Conservation (phyloP, 2,329 filamentous ascomycete species). For the Colletotrichum sp. region DNA sequence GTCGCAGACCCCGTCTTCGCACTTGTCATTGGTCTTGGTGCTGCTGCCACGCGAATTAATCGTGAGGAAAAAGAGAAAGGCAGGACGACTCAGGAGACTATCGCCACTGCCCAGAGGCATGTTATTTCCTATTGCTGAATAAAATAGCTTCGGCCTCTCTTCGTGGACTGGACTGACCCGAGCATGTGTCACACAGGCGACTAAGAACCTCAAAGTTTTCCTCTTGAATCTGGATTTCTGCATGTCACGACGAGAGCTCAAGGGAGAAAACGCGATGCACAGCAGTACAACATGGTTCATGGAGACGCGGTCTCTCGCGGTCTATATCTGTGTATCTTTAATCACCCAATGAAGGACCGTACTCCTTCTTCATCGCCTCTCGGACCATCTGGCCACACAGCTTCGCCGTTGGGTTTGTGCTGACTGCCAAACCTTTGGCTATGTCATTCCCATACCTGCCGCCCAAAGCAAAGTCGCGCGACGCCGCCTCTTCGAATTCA, state of each 20-base stretch:
- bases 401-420: constrained; percentile 72
- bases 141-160: background rate
- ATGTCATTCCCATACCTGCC: constrained; percentile 70
- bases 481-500: constrained; percentile 67
- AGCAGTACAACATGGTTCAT: background rate
- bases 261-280: background rate
- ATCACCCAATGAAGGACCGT: constrained; percentile 53
- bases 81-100: constrained; percentile 53
- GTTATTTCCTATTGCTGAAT: background rate
- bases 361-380: constrained; percentile 74
- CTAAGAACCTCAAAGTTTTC: constrained; percentile 20
- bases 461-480: constrained; percentile 66
- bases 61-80: constrained; percentile 66
- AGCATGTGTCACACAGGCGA: constrained; percentile 21
- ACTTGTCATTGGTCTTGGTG: constrained; percentile 59
- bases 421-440: constrained; percentile 67
- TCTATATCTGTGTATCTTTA: background rate
- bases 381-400: constrained; percentile 72
- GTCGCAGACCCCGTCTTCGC: constrained; percentile 65
- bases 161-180: background rate
- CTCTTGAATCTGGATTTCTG: background rate
- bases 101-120: constrained; percentile 51
- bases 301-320: background rate
- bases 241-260: background rate
- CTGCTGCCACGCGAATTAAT: constrained; percentile 62